Evolutionary conservation across 352 stramenopile genomes (phyloP).

Genomic region (Elongisporangium senticosum): DNA sequence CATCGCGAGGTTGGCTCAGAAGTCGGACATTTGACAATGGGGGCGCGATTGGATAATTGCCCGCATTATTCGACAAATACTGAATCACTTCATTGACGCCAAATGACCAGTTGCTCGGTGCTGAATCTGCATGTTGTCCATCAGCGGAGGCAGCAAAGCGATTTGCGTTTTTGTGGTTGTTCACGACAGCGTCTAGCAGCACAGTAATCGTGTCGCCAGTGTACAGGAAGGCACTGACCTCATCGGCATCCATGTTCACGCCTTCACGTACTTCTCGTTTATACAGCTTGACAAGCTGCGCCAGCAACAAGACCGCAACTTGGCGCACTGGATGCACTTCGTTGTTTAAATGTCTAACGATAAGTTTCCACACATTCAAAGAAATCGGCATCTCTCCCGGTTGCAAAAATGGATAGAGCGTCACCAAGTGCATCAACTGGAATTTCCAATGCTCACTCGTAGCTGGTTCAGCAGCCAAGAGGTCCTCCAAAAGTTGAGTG

Average conservation of each 20-base stretch:
- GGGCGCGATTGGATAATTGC: slow-evolving; percentile 40
- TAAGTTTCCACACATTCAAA: slow-evolving; percentile 37
- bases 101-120: slow-evolving; percentile 70
- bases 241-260: slow-evolving; percentile 2
- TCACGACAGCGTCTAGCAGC: slow-evolving; percentile 20
- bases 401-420: slow-evolving; percentile 60
- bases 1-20: slow-evolving; percentile 37
- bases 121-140: slow-evolving; percentile 58
- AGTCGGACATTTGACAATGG: slow-evolving; percentile 53
- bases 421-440: slow-evolving; percentile 68
- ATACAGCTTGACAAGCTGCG: slow-evolving; percentile 42
- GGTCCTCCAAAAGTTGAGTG: slow-evolving; percentile 17
- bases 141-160: slow-evolving; percentile 59
- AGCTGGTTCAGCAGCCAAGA: slow-evolving; percentile 34
- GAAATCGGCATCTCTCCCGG: slow-evolving; percentile 31
- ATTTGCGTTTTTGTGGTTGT: slow-evolving; percentile 60
- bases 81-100: slow-evolving; percentile 59
- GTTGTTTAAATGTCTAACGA: slow-evolving; percentile 41
- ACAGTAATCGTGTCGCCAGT: slow-evolving; percentile 30
- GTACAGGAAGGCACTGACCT: slow-evolving; percentile 33
- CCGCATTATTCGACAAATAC: slow-evolving; percentile 34
- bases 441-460: slow-evolving; percentile 66
- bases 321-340: slow-evolving; percentile 67
- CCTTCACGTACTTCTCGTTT: slow-evolving; percentile 17
- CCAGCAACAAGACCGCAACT: slow-evolving; percentile 42